Base-by-base conservation (phyloP, 208 protist genomes). In the Acanthamoeba lugdunensis region DNA sequence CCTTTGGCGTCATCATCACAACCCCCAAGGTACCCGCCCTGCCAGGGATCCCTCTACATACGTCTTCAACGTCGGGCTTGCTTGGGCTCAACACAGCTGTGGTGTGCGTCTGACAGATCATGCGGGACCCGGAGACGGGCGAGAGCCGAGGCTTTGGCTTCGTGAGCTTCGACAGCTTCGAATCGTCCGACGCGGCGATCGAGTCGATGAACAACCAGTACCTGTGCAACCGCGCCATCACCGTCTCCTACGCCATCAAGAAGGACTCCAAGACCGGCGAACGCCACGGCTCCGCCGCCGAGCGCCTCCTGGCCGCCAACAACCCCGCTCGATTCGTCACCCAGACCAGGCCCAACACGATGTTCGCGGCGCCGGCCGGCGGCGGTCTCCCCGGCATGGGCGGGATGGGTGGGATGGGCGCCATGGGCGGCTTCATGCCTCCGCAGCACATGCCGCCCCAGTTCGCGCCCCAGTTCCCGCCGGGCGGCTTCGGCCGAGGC, bases 101-200 rank as follows among this genome's bases (percentile, higher is more conserved):
- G 7, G 28, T 28, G 73, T 52, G 33, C n/a, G 14, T 30, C 14
- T n/a, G 16, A 48, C 41, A 97, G 95, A 95, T 98, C 88, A 98
- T 98, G 97, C 88, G 97, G 65, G 98, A 99, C 85, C 93, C 77
- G 37, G 94, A 97, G 8, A 97, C 96, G 5, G 97, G 96, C 56
- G 67, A 84, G 30, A 96, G 95, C 30, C 97, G 97, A 84, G 98
- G 98, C 11, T 98, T 97, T 95, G 98, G 95, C 18, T 99, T 99
- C 94, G 94, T 99, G 30, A 96, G 90, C 37, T 99, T 96, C 95
- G 98, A 98, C 71, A 96, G 58, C 48, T 99, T 99, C 73, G 97
- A 98, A 50, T 94, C 96, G 14, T 90, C 96, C 45, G 98, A 98
- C 96, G 81, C 93, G 3, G 97, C 98, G 0, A 98, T 98, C 54